Evolutionary conservation across 2,329 filamentous ascomycete species (phyloP), one percentile per base, ranked within the genome.

Genomic region (Xylariomycetidae sp.): DNA sequence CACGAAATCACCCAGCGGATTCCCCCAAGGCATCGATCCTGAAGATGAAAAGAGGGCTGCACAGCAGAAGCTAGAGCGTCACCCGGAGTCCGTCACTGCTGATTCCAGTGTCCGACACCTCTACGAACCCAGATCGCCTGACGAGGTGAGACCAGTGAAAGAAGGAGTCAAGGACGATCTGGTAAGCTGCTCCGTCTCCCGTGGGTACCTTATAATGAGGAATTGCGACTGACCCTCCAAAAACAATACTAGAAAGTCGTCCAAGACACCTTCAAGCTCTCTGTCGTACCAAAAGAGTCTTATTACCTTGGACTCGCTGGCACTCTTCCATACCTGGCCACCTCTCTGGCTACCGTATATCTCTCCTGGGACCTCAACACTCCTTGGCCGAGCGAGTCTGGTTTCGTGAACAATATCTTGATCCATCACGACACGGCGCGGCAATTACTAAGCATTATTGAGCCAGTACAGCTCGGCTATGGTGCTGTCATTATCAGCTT

Each of bases 401-500:
- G 71, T 17, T 67, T 83, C 31, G 55, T 88, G 27, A 73, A 92
- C 54, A 77, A 68, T 37, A 64, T 80, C 34, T 55, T 89, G 38
- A 61, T 94, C 46, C 77, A 71, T 44, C 79, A 80, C 31, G 77
- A 88, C 31, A 82, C 76, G 3, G 88, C 88, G 3, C 77, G 80
- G 40, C 64, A 84, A 16, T 67, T 88, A 35, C 72, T 96, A 8
- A 74, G 82, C 45, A 59, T 88, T 12, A 69, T 95, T 18, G 88
- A 95, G 64, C 88, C 88, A 10, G 65, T 96, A 33, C 90, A 96
- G 62, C 74, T 96, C 34, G 89, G 88, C 38, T 95, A 94, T 51
- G 89, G 90, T 35, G 90, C 89, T 30, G 79, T 94, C 37, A 92
- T 95, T 51, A 85, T 95, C 50, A 94, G 88, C 17, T 96, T 95